Percentiles rank a stretch among this genome's conserved stretches.
phyloP scores from a whole-genome alignment of 2,329 filamentous ascomycete species.

The Penicillium sp. region DNA sequence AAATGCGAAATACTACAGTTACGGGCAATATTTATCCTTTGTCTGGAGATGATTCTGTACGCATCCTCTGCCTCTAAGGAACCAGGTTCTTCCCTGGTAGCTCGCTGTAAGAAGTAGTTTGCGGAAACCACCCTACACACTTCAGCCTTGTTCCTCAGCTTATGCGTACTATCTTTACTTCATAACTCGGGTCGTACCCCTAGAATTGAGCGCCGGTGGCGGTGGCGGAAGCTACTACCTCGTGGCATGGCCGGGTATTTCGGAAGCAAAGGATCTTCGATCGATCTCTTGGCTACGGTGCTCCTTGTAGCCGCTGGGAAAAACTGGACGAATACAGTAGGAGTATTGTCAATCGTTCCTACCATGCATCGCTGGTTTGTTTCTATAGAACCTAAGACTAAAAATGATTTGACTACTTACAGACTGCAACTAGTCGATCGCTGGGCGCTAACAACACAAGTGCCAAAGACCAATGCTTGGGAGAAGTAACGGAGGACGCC shows the following conservation, averaged over 20 bases:
- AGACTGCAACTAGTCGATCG: not conserved
- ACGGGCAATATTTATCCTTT: not conserved
- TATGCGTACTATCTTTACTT: not conserved
- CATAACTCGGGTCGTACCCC: not conserved
- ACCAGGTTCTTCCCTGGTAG: not conserved
- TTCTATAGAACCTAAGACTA: not conserved
- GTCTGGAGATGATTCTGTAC: not conserved
- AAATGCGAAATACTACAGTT: not conserved
- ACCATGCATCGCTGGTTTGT: not conserved
- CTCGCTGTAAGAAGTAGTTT: not conserved
- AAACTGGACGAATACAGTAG: not conserved
- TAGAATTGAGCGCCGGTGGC: not conserved
- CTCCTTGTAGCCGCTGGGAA: not conserved
- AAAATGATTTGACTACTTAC: not conserved
- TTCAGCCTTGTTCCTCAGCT: not conserved
- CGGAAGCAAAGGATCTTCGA: not conserved
- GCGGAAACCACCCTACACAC: not conserved
- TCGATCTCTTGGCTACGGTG: conserved; percentile 3
- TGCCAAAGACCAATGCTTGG: not conserved
- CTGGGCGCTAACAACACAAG: not conserved
- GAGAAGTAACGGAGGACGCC: not conserved
- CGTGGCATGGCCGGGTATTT: conserved; percentile 8
- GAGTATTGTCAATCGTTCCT: not conserved
- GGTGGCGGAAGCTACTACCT: conserved; percentile 8
- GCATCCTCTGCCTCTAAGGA: not conserved